Percentiles rank a stretch among this genome's conserved stretches.
phyloP scores from a whole-genome alignment of 2,329 filamentous ascomycete species.

The Ophiostoma novo-ulmi region DNA sequence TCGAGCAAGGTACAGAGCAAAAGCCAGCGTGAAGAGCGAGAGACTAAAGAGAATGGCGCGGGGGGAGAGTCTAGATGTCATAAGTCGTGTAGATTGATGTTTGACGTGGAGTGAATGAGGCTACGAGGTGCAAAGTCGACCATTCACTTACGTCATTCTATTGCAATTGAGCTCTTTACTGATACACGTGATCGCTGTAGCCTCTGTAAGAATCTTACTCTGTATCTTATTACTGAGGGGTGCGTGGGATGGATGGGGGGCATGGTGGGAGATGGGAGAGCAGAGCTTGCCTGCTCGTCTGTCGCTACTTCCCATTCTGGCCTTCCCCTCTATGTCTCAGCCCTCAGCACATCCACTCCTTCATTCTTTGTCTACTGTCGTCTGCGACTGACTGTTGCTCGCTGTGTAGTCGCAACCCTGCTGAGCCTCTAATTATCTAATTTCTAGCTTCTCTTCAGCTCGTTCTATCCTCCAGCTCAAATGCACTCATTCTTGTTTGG shows the following conservation, averaged over 20 bases:
- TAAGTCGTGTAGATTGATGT: background rate
- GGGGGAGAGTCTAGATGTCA: background rate
- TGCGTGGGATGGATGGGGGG: background rate
- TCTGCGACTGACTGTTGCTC: background rate
- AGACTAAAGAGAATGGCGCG: background rate
- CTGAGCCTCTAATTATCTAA: background rate
- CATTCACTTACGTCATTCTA: background rate
- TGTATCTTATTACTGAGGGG: background rate
- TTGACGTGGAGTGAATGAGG: background rate
- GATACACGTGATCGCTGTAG: background rate
- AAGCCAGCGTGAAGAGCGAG: conserved; percentile 10
- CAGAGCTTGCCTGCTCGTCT: background rate
- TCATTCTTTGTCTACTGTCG: background rate
- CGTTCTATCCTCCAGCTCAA: background rate
- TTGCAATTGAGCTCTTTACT: background rate
- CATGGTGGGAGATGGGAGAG: background rate
- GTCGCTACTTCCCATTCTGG: background rate
- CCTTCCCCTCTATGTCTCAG: background rate
- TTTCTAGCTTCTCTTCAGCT: background rate
- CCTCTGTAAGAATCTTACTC: too few relatives aligned
- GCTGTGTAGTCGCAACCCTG: background rate
- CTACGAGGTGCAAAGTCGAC: background rate
- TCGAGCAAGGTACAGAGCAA: conserved; percentile 3
- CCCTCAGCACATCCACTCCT: too few relatives aligned
- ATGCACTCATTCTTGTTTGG: background rate